Base-by-base conservation (phyloP, 768 basidiomycete genomes). In the Trichaptum fuscoviolaceum region DNA sequence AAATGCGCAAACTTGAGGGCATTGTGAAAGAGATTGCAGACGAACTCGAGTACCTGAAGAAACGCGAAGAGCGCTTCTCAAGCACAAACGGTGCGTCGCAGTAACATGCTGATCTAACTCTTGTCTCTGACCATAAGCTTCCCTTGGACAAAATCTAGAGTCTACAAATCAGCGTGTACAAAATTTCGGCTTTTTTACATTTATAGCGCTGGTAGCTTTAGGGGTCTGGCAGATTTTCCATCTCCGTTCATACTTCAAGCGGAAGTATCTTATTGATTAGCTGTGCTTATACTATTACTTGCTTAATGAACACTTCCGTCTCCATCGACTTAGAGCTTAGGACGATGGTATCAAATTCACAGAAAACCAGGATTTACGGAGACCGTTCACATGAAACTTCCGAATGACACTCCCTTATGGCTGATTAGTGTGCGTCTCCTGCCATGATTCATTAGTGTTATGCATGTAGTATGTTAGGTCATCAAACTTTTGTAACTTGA, bases 1-100 rank as follows among this genome's bases (percentile, higher is more conserved):
- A 99, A 77, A 98, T 99, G 96, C 87, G 95, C 57, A 99, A 99
- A 73, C 83, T 99, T 2, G 97, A 99, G 76, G 96, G 94, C 0
- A 77, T 98, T 17, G 91, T 95, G 36, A 93, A 95, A 75, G 97
- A 99, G 79, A 88, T 99, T 64, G 87, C 91, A 17, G 96, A 98
- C 71, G 96, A 99, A 77, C 82, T 98, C 81, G 85, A 85, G 8
- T 99, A 96, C 78, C 85, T 99, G 67, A 93, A 95, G 80, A 78
- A 81, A 70, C 84, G 96, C n/a, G 96, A 99, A 76, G 89, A 91
- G 71, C 83, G 85, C 60, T 98, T 99, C 80, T 83, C 92, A 15
- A 80, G 79, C 70, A 99, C 97, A 35, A 99, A 99, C 73, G 78
- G 96, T 98, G 66, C 73, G 90, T 83, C n/a, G 62, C 59, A 30